A percentile compares a stretch with the other conserved stretches of the same genome.
Evolutionary conservation across 208 protist species (phyloP).

Genomic region (Crithidia acanthocephali): DNA sequence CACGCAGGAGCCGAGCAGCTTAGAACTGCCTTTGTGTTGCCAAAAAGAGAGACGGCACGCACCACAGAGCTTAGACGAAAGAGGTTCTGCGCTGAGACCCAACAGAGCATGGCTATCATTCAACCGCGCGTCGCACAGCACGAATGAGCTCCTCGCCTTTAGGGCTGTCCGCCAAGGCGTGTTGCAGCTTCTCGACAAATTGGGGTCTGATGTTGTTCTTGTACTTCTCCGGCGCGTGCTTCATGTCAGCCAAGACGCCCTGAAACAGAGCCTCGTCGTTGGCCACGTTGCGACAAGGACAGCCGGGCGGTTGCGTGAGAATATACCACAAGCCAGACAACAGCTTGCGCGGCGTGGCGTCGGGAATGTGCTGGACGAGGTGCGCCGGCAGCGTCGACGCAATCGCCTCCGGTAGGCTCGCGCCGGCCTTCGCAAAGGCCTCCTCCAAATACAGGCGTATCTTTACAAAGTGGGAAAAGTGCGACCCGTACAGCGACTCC

Average conservation of each 20-base stretch:
- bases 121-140: conserved; percentile 8
- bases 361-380: conserved; percentile 39
- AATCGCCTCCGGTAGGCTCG: conserved; percentile 43
- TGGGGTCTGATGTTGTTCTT: conserved; percentile 25
- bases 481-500: conserved; percentile 43
- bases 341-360: conserved; percentile 35
- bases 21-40: too few relatives aligned
- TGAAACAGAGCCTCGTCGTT: conserved; percentile 51
- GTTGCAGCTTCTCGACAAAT: conserved; percentile 23
- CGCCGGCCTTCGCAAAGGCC: conserved; percentile 39
- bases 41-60: too few relatives aligned
- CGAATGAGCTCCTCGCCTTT: conserved; percentile 44
- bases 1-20: too few relatives aligned
- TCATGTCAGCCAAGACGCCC: conserved; percentile 37
- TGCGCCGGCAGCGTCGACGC: conserved; percentile 42
- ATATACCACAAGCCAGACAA: conserved; percentile 39
- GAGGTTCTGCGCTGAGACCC: too few relatives aligned
- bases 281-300: conserved; percentile 42
- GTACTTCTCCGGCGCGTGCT: conserved; percentile 36
- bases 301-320: conserved; percentile 31
- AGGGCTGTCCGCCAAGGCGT: conserved; percentile 20
- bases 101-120: background rate
- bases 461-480: conserved; percentile 37
- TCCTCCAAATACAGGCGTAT: conserved; percentile 59
- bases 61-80: too few relatives aligned